Conservation (phyloP, 2,329 filamentous ascomycete species). For the Penicillium sp. region DNA sequence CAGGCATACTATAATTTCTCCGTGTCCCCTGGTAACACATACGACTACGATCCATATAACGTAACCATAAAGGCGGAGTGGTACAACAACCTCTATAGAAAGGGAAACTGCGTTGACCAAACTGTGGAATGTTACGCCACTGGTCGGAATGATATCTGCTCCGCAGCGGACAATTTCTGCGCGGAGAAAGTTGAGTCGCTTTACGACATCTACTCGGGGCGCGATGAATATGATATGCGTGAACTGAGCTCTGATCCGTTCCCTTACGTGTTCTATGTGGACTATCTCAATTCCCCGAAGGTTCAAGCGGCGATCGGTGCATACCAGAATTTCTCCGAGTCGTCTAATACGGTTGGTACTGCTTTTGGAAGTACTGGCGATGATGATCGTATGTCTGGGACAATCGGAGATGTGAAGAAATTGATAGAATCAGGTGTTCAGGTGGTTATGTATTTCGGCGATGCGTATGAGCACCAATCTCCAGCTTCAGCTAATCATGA, state of each 20-base stretch:
- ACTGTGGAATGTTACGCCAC: constrained; percentile 56
- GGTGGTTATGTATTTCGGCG: constrained; percentile 32
- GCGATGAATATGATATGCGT: constrained; percentile 55
- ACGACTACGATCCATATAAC: constrained; percentile 40
- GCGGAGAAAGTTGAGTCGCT: constrained; percentile 52
- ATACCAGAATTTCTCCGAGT: constrained; percentile 51
- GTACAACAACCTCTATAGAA: constrained; percentile 61
- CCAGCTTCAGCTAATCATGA: background rate
- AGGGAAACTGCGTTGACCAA: constrained; percentile 60
- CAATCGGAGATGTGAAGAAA: constrained; percentile 44
- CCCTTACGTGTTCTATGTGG: constrained; percentile 46
- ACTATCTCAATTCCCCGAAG: constrained; percentile 51
- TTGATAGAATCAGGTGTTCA: constrained; percentile 45
- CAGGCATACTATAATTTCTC: constrained; percentile 42
- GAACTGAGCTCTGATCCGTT: constrained; percentile 29
- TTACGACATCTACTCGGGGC: constrained; percentile 52
- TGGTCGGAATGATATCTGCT: constrained; percentile 54
- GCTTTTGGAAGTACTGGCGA: constrained; percentile 49
- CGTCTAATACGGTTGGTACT: constrained; percentile 38
- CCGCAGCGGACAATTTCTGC: constrained; percentile 58
- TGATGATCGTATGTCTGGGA: constrained; percentile 37
- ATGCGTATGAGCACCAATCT: constrained; percentile 19
- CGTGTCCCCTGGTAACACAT: constrained; percentile 37
- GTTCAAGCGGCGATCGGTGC: constrained; percentile 53
- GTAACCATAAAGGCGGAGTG: constrained; percentile 50